A percentile compares a stretch with the other conserved stretches of the same genome.
Evolutionary conservation across 495 filamentous ascomycete genomes (phyloP).

Genomic region (Neurospora cerealis): DNA sequence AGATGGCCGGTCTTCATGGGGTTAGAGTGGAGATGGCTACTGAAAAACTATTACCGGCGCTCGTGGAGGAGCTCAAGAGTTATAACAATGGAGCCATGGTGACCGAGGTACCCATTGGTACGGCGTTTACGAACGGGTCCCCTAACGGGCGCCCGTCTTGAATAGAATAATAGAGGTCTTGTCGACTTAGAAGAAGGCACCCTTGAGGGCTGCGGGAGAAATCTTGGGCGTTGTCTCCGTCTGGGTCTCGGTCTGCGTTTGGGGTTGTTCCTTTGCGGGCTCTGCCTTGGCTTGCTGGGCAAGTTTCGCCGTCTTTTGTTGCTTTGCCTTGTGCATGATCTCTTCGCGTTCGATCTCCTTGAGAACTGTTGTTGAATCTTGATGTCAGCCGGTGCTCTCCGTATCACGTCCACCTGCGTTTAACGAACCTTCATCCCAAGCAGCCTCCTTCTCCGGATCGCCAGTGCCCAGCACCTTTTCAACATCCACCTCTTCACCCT

Average conservation of each 20-base stretch:
- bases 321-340: constrained; percentile 34
- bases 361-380: constrained; percentile 43
- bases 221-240: constrained; percentile 11
- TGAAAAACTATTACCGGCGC: constrained; percentile 42
- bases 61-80: constrained; percentile 33
- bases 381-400: constrained; percentile 4
- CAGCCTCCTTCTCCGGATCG: constrained; percentile 60
- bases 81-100: neutral
- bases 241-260: neutral
- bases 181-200: constrained; percentile 30
- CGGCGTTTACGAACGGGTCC: neutral
- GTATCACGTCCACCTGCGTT: neutral
- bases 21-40: constrained; percentile 45
- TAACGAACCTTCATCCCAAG: constrained; percentile 75
- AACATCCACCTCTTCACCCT: constrained; percentile 85
- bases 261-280: neutral
- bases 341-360: constrained; percentile 76
- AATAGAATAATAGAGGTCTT: neutral
- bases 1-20: constrained; percentile 37
- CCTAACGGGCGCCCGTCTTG: neutral
- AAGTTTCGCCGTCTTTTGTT: constrained; percentile 3
- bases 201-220: constrained; percentile 3
- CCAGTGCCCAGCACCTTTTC: constrained; percentile 74
- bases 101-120: neutral
- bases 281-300: neutral